Percentiles rank a stretch among this genome's conserved stretches.
These are phyloP conservation scores for Tetraselmis chui DNA, from an alignment of 139 green algal species.

Conservation along the genomic window DNA sequence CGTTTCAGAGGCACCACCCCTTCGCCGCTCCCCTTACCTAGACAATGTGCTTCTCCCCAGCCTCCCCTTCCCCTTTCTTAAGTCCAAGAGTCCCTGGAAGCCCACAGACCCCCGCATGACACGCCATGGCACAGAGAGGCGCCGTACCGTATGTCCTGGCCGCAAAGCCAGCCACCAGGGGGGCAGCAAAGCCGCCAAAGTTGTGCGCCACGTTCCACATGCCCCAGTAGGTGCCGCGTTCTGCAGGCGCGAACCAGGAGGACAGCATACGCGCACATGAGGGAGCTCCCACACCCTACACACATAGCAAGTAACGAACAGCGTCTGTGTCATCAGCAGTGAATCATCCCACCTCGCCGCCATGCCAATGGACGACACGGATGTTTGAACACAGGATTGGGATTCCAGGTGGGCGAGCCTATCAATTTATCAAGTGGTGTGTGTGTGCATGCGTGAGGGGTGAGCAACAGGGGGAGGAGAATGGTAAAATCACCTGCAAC, in stretches of 20 bases:
- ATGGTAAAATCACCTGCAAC: background rate
- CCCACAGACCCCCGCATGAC: too few species aligned
- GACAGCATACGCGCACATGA: conserved; percentile 1
- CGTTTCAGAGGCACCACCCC: too few species aligned
- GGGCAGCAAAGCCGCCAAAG: conserved; percentile 5
- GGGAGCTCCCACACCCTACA: background rate
- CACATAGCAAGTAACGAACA: background rate
- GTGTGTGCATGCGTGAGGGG: background rate
- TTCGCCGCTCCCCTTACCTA: background rate
- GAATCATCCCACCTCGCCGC: too few species aligned
- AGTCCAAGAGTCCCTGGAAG: too few species aligned
- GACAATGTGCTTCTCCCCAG: background rate
- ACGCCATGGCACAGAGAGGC: background rate
- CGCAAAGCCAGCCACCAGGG: conserved; percentile 6
- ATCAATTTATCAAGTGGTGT: too few species aligned
- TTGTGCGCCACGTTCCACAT: conserved; percentile 45
- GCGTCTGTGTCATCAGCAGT: too few species aligned
- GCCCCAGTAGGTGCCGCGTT: conserved; percentile 57
- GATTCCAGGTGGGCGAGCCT: too few species aligned
- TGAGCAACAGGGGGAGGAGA: background rate
- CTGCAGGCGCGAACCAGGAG: background rate
- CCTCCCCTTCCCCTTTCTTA: background rate
- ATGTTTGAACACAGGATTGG: too few species aligned
- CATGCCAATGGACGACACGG: too few species aligned
- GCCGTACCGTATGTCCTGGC: conserved; percentile 25